Evolutionary conservation across 1,139 yeast genomes (phyloP), one percentile per base, ranked within the genome.

Genomic region (Lodderomyces margitis): DNA sequence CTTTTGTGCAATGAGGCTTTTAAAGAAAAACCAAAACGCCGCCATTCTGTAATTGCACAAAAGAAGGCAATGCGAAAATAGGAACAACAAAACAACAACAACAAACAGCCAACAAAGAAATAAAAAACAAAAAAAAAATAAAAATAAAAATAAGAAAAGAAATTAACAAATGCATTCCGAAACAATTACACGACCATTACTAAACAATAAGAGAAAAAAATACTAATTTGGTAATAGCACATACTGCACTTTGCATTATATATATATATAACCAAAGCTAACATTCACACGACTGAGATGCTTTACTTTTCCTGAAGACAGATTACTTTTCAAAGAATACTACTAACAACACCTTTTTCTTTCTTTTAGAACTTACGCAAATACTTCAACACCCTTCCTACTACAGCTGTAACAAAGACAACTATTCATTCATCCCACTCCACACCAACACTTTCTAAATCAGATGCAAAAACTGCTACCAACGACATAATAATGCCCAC

Each of bases 331-430:
- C n/a, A n/a, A n/a, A n/a, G n/a, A n/a, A n/a, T n/a, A 25, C 5
- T 34, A 43, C 44, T 43, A 43, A 41, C 44, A 4, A 5, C 16
- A 11, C 17, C 17, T 32, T 19, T 11, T 25, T 40, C 34, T 40
- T 28, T 27, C 9, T 36, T 39, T 21, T 42, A 45, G 47, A 45
- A 45, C 32, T 40, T 45, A 30, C 40, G 31, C 31, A 45, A 38
- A 34, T 35, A 43, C 36, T 45, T 45, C 31, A 33, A 37, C 24
- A 36, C 19, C 17, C 11, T 6, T 17, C 41, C 46, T 16, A 46
- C 43, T 16, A 45, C 50, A 12, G 39, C 41, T 6, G 45, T 45
- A 21, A 23, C 47, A 30, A 44, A 41, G 34, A 43, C 48, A 8
- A 45, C 42, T 11, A 43, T 45, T 12, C 38, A 27, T 20, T 36